Percentiles rank a stretch among this genome's conserved stretches.
Evolutionary conservation across 805 yeast species (phyloP).

Genomic region (Teunomyces lycoperdinae): DNA sequence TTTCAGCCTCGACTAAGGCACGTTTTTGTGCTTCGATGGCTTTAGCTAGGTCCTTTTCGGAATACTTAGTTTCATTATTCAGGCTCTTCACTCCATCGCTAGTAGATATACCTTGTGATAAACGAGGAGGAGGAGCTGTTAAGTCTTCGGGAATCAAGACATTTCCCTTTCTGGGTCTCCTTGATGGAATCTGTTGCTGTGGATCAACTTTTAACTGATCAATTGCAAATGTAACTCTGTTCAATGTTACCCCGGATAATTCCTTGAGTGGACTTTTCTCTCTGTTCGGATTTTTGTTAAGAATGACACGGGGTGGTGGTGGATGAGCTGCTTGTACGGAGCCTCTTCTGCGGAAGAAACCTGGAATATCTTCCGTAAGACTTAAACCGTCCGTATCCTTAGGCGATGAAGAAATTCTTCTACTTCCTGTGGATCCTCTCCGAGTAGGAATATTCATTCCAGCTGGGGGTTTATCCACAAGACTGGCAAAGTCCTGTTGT

Average conservation of each 20-base stretch:
- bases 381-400: background rate
- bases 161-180: slow-evolving; percentile 53
- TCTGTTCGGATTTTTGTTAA: slow-evolving; percentile 46
- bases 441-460: slow-evolving; percentile 10
- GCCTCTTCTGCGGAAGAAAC: slow-evolving; percentile 1
- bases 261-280: slow-evolving; percentile 31
- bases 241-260: slow-evolving; percentile 38
- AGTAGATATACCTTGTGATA: slow-evolving; percentile 66
- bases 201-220: slow-evolving; percentile 65
- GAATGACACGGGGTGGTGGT: slow-evolving; percentile 27
- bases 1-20: slow-evolving; percentile 58
- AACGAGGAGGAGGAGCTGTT: slow-evolving; percentile 56
- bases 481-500: slow-evolving; percentile 20
- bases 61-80: slow-evolving; percentile 24
- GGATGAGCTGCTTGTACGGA: background rate
- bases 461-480: slow-evolving; percentile 25
- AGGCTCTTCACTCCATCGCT: slow-evolving; percentile 24
- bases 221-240: slow-evolving; percentile 76
- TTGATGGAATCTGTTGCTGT: slow-evolving; percentile 60
- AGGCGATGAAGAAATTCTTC: background rate
- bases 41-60: slow-evolving; percentile 47
- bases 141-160: slow-evolving; percentile 63
- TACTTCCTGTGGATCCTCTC: background rate
- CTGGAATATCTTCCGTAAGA: background rate
- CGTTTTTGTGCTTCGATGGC: slow-evolving; percentile 60